phyloP scores from a whole-genome alignment of 129 eudicot genomes.

The Pittosporum tobira region DNA sequence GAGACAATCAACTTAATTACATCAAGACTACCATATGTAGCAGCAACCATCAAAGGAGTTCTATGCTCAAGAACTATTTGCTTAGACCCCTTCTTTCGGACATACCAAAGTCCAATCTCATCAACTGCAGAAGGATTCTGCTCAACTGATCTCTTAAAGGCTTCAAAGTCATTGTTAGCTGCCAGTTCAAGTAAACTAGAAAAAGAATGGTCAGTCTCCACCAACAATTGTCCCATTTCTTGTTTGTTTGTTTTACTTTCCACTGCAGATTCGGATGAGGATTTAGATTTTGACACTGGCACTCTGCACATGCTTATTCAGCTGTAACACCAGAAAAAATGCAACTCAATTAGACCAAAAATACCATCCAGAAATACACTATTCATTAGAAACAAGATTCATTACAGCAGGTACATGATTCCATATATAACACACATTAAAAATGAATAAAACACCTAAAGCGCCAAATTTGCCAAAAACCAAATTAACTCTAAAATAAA shows the following conservation, averaged over 20 bases:
- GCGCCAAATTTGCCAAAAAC: background rate
- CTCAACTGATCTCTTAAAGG: constrained; percentile 13
- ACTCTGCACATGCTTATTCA: constrained; percentile 11
- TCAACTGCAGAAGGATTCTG: constrained; percentile 10
- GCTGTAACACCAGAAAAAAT: background rate
- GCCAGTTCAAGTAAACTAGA: constrained; percentile 25
- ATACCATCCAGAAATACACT: background rate
- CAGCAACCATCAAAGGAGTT: constrained; percentile 27
- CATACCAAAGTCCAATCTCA: constrained; percentile 23
- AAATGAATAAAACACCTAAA: background rate
- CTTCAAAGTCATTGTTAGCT: constrained; percentile 19
- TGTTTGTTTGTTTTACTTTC: constrained; percentile 5
- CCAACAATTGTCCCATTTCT: constrained; percentile 4
- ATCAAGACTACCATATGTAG: constrained; percentile 23
- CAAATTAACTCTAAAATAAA: background rate
- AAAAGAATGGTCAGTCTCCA: constrained; percentile 20
- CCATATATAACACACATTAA: background rate
- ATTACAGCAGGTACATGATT: background rate
- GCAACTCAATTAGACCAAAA: background rate
- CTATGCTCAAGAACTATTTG: constrained; percentile 16
- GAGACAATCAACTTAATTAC: constrained; percentile 12
- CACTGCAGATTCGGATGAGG: background rate
- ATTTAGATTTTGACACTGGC: constrained; percentile 5
- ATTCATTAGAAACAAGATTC: background rate
- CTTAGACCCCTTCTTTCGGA: constrained; percentile 14